These are phyloP conservation scores for Tricladium varicosporioides DNA, from an alignment of 2,329 filamentous ascomycete genomes.

Conservation along the genomic window DNA sequence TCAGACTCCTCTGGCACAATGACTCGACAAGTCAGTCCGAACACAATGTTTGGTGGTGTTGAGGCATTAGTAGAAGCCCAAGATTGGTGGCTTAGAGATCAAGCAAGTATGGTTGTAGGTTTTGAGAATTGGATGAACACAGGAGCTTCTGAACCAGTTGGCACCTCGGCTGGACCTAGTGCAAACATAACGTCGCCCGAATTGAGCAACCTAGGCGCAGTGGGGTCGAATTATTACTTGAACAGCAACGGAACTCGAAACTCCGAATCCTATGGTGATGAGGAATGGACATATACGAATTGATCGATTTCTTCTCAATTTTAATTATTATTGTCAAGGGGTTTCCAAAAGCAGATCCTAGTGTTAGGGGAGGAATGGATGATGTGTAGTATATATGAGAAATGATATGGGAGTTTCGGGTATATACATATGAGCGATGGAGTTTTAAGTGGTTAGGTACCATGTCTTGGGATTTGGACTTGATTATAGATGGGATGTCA, in stretches of 20 bases:
- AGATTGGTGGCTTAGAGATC: constrained; percentile 64
- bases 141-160: constrained; percentile 6
- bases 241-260: background rate
- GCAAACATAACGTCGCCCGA: constrained; percentile 1
- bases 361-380: no score
- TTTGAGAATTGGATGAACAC: constrained; percentile 58
- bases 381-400: background rate
- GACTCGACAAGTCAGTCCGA: constrained; percentile 40
- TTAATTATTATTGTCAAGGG: background rate
- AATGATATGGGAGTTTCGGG: background rate
- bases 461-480: no score
- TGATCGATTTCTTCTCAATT: no score
- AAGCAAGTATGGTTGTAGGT: constrained; percentile 56
- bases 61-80: constrained; percentile 62
- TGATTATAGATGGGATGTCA: no score
- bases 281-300: constrained; percentile 10
- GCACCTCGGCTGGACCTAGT: background rate
- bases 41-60: constrained; percentile 56
- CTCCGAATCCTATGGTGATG: constrained; percentile 2
- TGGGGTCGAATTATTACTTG: constrained; percentile 4
- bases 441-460: constrained; percentile 1
- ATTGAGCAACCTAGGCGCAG: background rate
- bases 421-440: constrained; percentile 4
- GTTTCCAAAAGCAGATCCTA: background rate
- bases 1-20: constrained; percentile 12